Evolutionary conservation across 108 stramenopile species (phyloP), one percentile per base, ranked within the genome.

Genomic region (Thalassiosira profunda): DNA sequence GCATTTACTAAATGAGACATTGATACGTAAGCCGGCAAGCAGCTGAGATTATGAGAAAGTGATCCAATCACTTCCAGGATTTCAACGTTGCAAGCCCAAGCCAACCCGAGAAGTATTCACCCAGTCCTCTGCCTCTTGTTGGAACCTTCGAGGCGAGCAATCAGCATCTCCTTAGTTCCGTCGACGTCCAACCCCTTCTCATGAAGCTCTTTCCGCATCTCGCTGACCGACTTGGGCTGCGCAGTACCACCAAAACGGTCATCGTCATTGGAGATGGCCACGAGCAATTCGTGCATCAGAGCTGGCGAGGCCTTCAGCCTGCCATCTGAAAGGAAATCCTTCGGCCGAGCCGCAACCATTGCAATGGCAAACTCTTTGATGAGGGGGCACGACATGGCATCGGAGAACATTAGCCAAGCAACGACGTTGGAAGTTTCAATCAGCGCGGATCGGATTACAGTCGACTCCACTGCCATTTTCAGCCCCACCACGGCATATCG

Each of bases 141-240:
- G n/a, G n/a, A n/a, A n/a, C n/a, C n/a, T n/a, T n/a, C n/a, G n/a
- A n/a, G n/a, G n/a, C n/a, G n/a, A n/a, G n/a, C n/a, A n/a, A 25
- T 20, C 29, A 52, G 33, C 0, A 52, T 28, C 21, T 52, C 51
- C 8, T 52, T 52, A 31, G 51, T 31, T 31, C 51, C 51, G 33
- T 52, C 51, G 15, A 52, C 51, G 3, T 52, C 51, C 28, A 52
- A 52, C 29, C 33, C 51, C 15, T 52, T 52, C 7, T 52, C 51
- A 52, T 20, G 17, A 31, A 52, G 51, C n/a, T 52, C 28, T 52
- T 31, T 23, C 29, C 51, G 51, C 33, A 52, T 18, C 33, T 52
- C 51, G 8, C 33, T 52, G 15, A 52, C 51, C 6, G 30, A 52
- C 51, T 31, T 40, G n/a, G n/a, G n/a, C n/a, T n/a, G n/a, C n/a